Evolutionary conservation across 202 grass and related monocot genomes (phyloP), one percentile per base, ranked within the genome.

Genomic region (Schoenoplectus tabernaemontani): DNA sequence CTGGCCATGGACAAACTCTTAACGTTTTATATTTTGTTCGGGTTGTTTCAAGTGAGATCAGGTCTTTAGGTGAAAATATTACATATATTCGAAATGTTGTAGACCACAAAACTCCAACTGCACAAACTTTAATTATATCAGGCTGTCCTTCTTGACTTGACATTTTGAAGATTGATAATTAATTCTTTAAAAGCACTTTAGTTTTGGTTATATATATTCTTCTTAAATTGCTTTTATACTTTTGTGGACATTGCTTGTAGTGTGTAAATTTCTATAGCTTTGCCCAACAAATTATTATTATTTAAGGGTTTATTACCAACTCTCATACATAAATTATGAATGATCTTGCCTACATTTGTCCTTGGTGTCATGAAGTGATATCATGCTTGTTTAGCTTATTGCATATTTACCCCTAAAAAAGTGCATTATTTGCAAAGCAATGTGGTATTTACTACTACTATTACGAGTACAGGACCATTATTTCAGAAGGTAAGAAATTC

Each of bases 51-150:
- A 43, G 37, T 59, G 37, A 64, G 23, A 80, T 28, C 44, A 65
- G 12, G 43, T 32, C 24, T 28, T 60, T 72, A 16, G 41, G 42
- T 50, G 68, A 73, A 32, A 32, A 51, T 51, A 17, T 50, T n/a
- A n/a, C n/a, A 51, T 51, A 51, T 51, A 24, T 50, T 51, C 1
- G 23, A 17, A 50, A 51, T 73, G 24, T 51, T 73, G 23, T 73
- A 73, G 68, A 24, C 24, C 68, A 73, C 68, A 73, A 73, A 51
- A 73, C 41, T 50, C 44, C 68, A 73, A 73, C 68, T 73, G 68
- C 68, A 72, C 42, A 73, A 50, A 73, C 5, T 50, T 50, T 73
- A 1, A 48, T 50, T 48, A 5, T 11, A 3, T 51, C 48, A 63
- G 12, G 68, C 68, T n/a, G n/a, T 51, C 24, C 24, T 16, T n/a